These are phyloP conservation scores for Lachnellula cervina DNA, from an alignment of 2,329 filamentous ascomycete species.

Conservation along the genomic window DNA sequence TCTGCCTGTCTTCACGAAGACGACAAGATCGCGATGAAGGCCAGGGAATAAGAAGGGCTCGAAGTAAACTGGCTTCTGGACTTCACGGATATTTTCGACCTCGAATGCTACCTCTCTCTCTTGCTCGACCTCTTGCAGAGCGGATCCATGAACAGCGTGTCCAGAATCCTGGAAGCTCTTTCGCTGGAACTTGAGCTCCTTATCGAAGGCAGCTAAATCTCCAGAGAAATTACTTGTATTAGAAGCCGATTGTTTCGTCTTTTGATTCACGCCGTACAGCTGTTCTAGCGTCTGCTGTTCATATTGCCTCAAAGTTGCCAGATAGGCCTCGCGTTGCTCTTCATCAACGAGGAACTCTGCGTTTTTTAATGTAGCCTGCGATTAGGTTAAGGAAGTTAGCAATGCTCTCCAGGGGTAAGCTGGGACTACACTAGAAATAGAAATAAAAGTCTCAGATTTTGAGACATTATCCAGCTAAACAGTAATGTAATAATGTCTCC, in stretches of 20 bases:
- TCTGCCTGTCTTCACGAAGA: slow-evolving; percentile 43
- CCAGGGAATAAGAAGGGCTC: slow-evolving; percentile 37
- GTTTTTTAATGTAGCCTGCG: slow-evolving; percentile 41
- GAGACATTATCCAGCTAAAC: too few species aligned
- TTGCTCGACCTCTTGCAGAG: slow-evolving; percentile 50
- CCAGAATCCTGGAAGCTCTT: slow-evolving; percentile 40
- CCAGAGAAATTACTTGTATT: slow-evolving; percentile 6
- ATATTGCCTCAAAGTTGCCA: slow-evolving; percentile 42
- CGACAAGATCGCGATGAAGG: slow-evolving; percentile 43
- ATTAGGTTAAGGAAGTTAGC: too few species aligned
- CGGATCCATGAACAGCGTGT: slow-evolving; percentile 41
- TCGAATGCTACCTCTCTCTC: slow-evolving; percentile 44
- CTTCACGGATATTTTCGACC: slow-evolving; percentile 41
- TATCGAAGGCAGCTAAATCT: slow-evolving; percentile 30
- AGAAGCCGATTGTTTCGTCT: slow-evolving; percentile 11
- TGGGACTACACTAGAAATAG: too few species aligned
- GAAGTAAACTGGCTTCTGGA: slow-evolving; percentile 38
- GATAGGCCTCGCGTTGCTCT: slow-evolving; percentile 35
- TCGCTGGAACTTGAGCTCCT: slow-evolving; percentile 33
- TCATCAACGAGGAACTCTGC: slow-evolving; percentile 36
- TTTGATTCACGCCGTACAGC: slow-evolving; percentile 46
- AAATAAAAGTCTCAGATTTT: too few species aligned
- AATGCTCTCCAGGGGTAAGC: too few species aligned
- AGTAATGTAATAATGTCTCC: too few species aligned
- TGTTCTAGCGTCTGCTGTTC: slow-evolving; percentile 55